Evolutionary conservation across 768 basidiomycete species (phyloP).

Genomic region (Auricularia auricula-judae): DNA sequence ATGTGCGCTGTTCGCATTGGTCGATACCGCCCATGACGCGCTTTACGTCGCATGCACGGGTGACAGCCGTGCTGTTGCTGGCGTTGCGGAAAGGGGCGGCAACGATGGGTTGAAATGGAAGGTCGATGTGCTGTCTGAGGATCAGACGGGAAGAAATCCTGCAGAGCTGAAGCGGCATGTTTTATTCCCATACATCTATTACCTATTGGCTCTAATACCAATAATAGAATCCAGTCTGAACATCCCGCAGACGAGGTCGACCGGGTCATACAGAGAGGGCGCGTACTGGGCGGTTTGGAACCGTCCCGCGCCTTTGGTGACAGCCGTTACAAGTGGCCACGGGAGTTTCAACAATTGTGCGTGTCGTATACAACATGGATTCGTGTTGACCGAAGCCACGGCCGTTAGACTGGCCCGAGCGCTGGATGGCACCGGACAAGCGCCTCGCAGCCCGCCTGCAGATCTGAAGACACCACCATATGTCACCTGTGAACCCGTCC

Average conservation of each 20-base stretch:
- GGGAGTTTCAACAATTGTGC: constrained; percentile 60
- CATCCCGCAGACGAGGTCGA: constrained; percentile 69
- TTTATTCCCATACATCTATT: not conserved
- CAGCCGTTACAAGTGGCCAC: constrained; percentile 81
- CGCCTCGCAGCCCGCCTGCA: constrained; percentile 48
- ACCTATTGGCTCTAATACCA: not conserved
- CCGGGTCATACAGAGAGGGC: constrained; percentile 66
- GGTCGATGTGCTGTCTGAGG: constrained; percentile 88
- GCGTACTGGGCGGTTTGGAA: constrained; percentile 80
- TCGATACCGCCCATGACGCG: constrained; percentile 74
- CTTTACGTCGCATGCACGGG: constrained; percentile 88
- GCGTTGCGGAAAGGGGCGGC: constrained; percentile 53
- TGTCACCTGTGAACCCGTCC: constrained; percentile 73
- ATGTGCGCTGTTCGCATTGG: constrained; percentile 79
- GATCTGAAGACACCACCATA: constrained; percentile 85
- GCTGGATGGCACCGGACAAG: constrained; percentile 46
- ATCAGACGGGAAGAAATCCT: constrained; percentile 89
- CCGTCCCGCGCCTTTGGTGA: constrained; percentile 84
- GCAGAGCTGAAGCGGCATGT: constrained; percentile 69
- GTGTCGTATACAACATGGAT: constrained; percentile 12
- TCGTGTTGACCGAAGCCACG: not conserved
- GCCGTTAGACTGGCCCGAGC: constrained; percentile 3
- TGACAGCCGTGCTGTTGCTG: constrained; percentile 92
- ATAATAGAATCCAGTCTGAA: constrained; percentile 62
- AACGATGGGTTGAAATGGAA: constrained; percentile 45